These are phyloP conservation scores for Geotrichum candidum DNA, from an alignment of 1,139 yeast species.

Conservation along the genomic window DNA sequence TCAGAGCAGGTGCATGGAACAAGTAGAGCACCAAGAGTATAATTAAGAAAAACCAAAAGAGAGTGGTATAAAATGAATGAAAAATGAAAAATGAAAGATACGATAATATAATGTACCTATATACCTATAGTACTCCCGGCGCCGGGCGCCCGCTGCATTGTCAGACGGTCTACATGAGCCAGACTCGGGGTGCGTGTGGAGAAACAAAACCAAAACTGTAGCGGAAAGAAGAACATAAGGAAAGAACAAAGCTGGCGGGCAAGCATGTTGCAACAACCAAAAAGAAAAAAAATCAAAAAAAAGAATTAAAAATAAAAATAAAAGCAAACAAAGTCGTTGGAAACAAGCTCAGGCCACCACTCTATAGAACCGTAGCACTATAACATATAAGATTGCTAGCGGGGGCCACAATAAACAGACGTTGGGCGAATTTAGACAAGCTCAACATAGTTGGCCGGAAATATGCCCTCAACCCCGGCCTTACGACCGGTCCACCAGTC, in stretches of 20 bases:
- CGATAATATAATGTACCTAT: not conserved
- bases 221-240: not conserved
- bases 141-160: not conserved
- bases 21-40: not conserved
- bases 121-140: not conserved
- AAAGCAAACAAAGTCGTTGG: not conserved
- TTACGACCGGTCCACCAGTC: constrained; percentile 99
- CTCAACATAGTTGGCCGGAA: constrained; percentile 96
- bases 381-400: not conserved
- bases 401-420: not conserved
- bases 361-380: not conserved
- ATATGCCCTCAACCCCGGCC: constrained; percentile 80
- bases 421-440: constrained; percentile 39
- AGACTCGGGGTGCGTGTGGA: not conserved
- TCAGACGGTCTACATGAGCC: not conserved
- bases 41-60: not conserved
- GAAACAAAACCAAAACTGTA: not conserved
- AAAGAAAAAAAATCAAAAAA: constrained; percentile 2
- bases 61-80: not conserved
- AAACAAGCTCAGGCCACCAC: not conserved
- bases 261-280: not conserved
- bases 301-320: constrained; percentile 7
- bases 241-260: not conserved
- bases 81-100: not conserved
- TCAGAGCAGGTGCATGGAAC: not conserved